Evolutionary conservation across 768 basidiomycete genomes (phyloP), one percentile per base, ranked within the genome.

Genomic region (Boletus rubropictus): DNA sequence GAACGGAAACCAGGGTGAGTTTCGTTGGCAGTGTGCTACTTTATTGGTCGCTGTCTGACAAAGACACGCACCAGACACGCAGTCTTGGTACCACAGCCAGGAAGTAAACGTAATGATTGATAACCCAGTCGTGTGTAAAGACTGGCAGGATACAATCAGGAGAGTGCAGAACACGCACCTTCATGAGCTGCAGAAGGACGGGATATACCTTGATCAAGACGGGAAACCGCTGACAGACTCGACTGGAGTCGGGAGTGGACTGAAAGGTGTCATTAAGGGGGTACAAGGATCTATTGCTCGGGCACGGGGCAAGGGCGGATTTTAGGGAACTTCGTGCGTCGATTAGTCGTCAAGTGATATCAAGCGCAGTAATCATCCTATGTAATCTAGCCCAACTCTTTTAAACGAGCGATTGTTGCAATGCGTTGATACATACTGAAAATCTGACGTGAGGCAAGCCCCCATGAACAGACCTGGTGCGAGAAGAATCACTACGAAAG

Each of bases 1-100:
- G 8, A 86, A 81, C 53, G 84, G 84, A 21, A 86, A 85, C 62
- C 82, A 84, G 59, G 78, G 75, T 73, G 46, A 43, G 62, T 54
- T 27, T 29, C 20, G 11, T 39, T 9, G 15, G 12, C 4, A 24
- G 12, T 9, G 33, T 31, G 29, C 14, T 18, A 15, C 42, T 29
- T n/a, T 41, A 12, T 34, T 18, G 18, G 20, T 18, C 38, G 37
- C 20, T 21, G 42, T 50, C 37, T 63, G 25, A 34, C 31, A 32
- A 17, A 7, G 9, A 33, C 22, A 9, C 17, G 32, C 27, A 7
- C 12, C 56, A 73, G 81, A 82, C 49, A 76, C 79, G 7, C 84
- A 86, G 56, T 77, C 75, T 5, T 86, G 83, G 82, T 84, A 74
- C 68, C 85, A 87, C 62, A 80, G 78, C 35, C 79, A 82, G 50